These are phyloP conservation scores for Paraleonurus japonicus DNA, from an alignment of 257 asterid genomes.

Conservation along the genomic window DNA sequence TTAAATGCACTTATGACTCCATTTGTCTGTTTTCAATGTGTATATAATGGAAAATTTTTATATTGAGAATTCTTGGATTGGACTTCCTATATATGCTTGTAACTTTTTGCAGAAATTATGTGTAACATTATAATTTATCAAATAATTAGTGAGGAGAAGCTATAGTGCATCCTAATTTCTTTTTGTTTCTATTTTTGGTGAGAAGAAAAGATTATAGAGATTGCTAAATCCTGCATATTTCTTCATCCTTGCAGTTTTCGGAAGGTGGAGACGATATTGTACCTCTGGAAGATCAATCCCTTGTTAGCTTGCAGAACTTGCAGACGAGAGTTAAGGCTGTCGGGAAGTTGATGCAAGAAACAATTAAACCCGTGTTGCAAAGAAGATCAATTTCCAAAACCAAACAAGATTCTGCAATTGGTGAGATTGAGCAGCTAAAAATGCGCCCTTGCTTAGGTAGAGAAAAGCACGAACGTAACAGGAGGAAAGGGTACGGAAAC, in stretches of 20 bases:
- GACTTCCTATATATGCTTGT: too few relatives aligned
- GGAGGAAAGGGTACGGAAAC: constrained; percentile 34
- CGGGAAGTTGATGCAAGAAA: constrained; percentile 55
- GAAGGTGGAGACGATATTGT: constrained; percentile 27
- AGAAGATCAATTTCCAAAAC: constrained; percentile 31
- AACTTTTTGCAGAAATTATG: too few relatives aligned
- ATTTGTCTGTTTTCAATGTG: not conserved
- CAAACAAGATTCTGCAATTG: constrained; percentile 30
- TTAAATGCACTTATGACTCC: not conserved
- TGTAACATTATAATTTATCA: too few relatives aligned
- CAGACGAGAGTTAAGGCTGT: constrained; percentile 57
- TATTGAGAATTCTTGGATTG: too few relatives aligned
- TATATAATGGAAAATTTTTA: too few relatives aligned
- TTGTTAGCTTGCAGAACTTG: constrained; percentile 54
- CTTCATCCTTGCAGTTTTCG: constrained; percentile 35
- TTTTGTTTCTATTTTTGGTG: too few relatives aligned
- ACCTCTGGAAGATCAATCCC: constrained; percentile 39
- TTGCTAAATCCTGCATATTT: too few relatives aligned
- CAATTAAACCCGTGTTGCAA: constrained; percentile 32
- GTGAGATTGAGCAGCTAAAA: constrained; percentile 47
- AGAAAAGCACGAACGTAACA: constrained; percentile 32
- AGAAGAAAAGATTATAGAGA: too few relatives aligned
- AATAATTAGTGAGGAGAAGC: too few relatives aligned
- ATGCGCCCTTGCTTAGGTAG: constrained; percentile 33
- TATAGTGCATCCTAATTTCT: not conserved